phyloP scores from a whole-genome alignment of 768 basidiomycete genomes.

The Gymnopilus dilepis region DNA sequence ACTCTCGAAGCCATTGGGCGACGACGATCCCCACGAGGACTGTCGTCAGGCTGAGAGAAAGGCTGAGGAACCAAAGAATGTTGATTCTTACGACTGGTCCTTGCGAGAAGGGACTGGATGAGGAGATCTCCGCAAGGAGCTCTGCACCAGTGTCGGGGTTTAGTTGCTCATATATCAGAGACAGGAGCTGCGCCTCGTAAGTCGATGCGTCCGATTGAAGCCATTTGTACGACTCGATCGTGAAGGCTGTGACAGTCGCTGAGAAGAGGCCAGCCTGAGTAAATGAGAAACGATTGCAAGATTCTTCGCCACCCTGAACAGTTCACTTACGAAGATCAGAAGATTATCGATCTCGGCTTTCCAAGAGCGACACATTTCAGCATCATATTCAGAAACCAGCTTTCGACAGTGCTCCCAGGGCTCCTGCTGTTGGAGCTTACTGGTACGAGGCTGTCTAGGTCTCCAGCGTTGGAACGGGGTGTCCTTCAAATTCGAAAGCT shows the following conservation, averaged over 20 bases:
- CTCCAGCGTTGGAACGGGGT: neutral
- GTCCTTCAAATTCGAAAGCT: too few relatives aligned
- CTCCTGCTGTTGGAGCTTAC: neutral
- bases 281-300: neutral
- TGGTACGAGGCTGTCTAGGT: neutral
- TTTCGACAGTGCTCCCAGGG: constrained; percentile 14
- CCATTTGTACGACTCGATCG: constrained; percentile 22
- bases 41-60: constrained; percentile 12
- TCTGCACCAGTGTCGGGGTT: neutral
- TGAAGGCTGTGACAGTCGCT: constrained; percentile 23
- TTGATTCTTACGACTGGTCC: constrained; percentile 10
- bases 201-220: constrained; percentile 17
- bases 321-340: constrained; percentile 26
- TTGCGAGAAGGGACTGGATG: neutral
- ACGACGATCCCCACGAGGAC: constrained; percentile 18
- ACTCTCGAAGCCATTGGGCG: constrained; percentile 19
- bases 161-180: constrained; percentile 10
- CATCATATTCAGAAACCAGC: constrained; percentile 3
- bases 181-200: constrained; percentile 3
- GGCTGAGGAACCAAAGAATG: constrained; percentile 16
- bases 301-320: neutral
- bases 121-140: neutral
- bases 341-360: constrained; percentile 23
- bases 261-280: constrained; percentile 32
- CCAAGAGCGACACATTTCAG: constrained; percentile 20